Percentiles rank a stretch among this genome's conserved stretches.
phyloP scores from a whole-genome alignment of 2,329 filamentous ascomycete species.

The Dichotomopilus funicola region DNA sequence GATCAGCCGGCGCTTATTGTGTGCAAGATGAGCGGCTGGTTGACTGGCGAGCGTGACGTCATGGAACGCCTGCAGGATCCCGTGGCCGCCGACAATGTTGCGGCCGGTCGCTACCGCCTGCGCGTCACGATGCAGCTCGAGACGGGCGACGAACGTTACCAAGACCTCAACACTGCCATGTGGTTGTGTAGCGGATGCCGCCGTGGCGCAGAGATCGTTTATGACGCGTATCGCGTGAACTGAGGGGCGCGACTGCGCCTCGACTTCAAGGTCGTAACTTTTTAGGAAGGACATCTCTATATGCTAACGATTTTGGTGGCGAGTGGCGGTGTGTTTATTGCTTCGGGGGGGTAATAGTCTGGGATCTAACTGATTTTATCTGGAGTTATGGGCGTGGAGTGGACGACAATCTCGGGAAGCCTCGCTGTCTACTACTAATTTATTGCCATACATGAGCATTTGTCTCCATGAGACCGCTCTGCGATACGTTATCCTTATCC shows the following conservation, averaged over 20 bases:
- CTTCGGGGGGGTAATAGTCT: too few species aligned
- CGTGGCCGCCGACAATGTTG: slow-evolving; percentile 22
- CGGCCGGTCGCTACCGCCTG: slow-evolving; percentile 21
- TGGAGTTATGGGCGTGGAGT: too few species aligned
- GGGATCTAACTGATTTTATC: too few species aligned
- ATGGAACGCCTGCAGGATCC: slow-evolving; percentile 24
- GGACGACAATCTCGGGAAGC: too few species aligned
- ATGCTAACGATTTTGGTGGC: too few species aligned
- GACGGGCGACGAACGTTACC: slow-evolving; percentile 25
- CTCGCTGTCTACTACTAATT: too few species aligned
- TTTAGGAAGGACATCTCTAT: too few species aligned
- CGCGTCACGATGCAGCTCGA: slow-evolving; percentile 24
- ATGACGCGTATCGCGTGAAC: slow-evolving; percentile 24
- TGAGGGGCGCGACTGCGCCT: slow-evolving; percentile 3
- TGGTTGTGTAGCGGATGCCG: slow-evolving; percentile 24
- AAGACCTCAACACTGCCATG: slow-evolving; percentile 21
- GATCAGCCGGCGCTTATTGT: slow-evolving; percentile 23
- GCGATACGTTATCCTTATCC: too few species aligned
- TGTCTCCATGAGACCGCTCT: too few species aligned
- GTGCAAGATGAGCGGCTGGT: slow-evolving; percentile 24
- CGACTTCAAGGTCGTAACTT: neutral
- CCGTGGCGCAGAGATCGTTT: slow-evolving; percentile 24
- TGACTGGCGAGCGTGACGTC: slow-evolving; percentile 23
- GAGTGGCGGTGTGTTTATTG: too few species aligned
- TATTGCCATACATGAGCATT: too few species aligned